These are phyloP conservation scores for Bisporella sp. DNA, from an alignment of 2,329 filamentous ascomycete species.

Conservation along the genomic window DNA sequence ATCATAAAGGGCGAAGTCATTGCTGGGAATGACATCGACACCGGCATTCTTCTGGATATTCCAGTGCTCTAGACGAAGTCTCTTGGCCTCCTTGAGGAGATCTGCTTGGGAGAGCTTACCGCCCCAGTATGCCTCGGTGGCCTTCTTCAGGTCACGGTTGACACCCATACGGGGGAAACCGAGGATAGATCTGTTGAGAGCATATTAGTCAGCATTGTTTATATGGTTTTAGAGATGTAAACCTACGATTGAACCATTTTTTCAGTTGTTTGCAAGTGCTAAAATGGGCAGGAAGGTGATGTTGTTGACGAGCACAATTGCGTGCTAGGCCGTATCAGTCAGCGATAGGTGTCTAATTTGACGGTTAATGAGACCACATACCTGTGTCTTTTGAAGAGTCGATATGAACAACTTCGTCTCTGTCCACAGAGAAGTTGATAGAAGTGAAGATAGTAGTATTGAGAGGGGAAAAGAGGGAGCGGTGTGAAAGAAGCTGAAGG, in stretches of 20 bases:
- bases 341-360: too few species aligned
- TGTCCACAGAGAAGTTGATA: too few species aligned
- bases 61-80: conserved; percentile 95
- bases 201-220: conserved; percentile 7
- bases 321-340: too few species aligned
- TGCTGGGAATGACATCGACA: conserved; percentile 96
- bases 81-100: conserved; percentile 91
- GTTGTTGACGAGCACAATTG: too few species aligned
- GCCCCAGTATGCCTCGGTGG: conserved; percentile 95
- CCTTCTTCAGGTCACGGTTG: conserved; percentile 99
- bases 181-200: conserved; percentile 56
- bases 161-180: conserved; percentile 99
- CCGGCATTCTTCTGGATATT: conserved; percentile 99
- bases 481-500: too few species aligned
- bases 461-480: too few species aligned
- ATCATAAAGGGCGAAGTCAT: conserved; percentile 99
- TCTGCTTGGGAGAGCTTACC: conserved; percentile 90
- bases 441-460: too few species aligned
- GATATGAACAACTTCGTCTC: too few species aligned
- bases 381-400: too few species aligned
- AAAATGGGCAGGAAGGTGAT: too few species aligned
- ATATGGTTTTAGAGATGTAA: not conserved
- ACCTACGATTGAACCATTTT: conserved; percentile 56
- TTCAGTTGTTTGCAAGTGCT: conserved; percentile 19
- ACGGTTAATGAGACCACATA: too few species aligned